Evolutionary conservation across 176 grass and related monocot species (phyloP), one percentile per base, ranked within the genome.

Genomic region (Carex scoparia): DNA sequence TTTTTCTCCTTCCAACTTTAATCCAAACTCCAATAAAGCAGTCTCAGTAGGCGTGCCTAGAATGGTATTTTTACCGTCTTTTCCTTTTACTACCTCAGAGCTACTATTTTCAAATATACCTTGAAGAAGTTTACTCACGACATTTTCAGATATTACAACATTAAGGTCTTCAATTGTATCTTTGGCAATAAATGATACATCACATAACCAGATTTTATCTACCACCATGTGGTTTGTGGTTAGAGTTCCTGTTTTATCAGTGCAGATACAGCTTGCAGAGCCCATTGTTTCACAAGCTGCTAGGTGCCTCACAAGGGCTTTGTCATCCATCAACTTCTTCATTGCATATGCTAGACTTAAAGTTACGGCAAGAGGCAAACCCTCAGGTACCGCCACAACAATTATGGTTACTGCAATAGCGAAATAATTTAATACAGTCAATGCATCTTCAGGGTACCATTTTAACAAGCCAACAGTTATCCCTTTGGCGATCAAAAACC

Each of bases 301-400:
- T 81, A 95, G 81, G 82, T 98, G 95, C 53, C 93, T 86, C 51
- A 98, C 93, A 75, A 98, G 91, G 65, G 95, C 95, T 87, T 94
- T 98, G 51, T 98, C 93, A 69, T 92, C 69, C 95, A 98, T 98
- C 85, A 98, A 85, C 74, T 98, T 92, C 79, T 98, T 98, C 95
- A 98, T 98, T 57, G 95, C 95, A 92, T 94, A 98, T 70, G 95
- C 95, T 84, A 98, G 95, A 88, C 95, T 98, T 80, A 95, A 84
- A 81, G 95, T 98, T 70, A 98, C 95, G 56, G 95, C 95, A 82
- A 98, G 85, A 14, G 95, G 95, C 60, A 98, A 81, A 48, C 95
- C 95, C 83, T 98, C 95, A 81, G 95, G 95, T 86, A 98, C 95
- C 82, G 95, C 95, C 87, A 98, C 95, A 84, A 98, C 95, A 79